Base-by-base conservation (phyloP, 148 eudicot genomes). In the Amaranthus cruentus region DNA sequence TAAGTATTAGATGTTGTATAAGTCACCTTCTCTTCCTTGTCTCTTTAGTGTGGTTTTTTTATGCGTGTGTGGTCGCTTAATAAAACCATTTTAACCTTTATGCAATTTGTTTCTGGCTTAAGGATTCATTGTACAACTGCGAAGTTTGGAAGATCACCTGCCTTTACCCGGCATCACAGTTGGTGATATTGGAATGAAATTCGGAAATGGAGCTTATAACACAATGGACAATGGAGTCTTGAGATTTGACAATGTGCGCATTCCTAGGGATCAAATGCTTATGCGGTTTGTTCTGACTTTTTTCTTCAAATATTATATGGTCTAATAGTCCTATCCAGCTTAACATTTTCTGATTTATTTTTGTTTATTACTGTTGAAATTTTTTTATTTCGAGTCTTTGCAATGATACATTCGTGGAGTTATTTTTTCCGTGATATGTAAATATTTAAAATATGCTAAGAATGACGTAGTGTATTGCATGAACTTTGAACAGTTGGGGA, bases 171-270 rank as follows among this genome's bases (percentile, higher is more conserved):
- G 99, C 14, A 81, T 95, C 59, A 91, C 94, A 55, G 75, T 95
- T 80, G 99, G 96, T 80, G 99, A 95, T 81, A 92, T 95, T 82
- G 99, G 99, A 78, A 85, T 84, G 87, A 95, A 95, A 83, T 95
- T 95, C 78, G 99, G 99, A 68, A 95, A 88, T 86, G 99, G 96
- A 75, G 99, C 90, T 14, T 95, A 95, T 78, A 95, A 95, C 79
- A 87, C 93, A 42, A 90, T 95, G 96, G 97, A 95, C 87, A 95
- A 95, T 71, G 97, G 99, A 14, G 90, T 95, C 52, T 69, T 92
- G 72, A 78, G 87, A 84, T 86, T 95, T 69, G 96, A 95, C 81
- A 88, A 92, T 76, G 93, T 95, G 74, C 96, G 92, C 53, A 91
- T 95, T 61, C 97, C 99, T 59, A 90, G 99, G 81, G 81, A 87